Evolutionary conservation across 345 rosid species (phyloP), one percentile per base, ranked within the genome.

Genomic region (Citrus maxima): DNA sequence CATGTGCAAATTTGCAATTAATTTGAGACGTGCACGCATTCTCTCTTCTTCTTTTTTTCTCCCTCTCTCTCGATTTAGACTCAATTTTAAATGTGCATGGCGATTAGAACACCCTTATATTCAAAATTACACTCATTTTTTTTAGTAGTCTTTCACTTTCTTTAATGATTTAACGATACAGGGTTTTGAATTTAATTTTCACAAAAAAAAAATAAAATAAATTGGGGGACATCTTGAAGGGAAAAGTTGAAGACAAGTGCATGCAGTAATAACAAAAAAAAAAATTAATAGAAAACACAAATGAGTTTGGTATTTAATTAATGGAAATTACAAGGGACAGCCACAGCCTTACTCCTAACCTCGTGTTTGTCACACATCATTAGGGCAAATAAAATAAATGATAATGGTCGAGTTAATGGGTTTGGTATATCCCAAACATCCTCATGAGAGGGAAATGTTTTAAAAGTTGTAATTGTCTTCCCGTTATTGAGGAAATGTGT

Each of bases 1-100:
- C 71, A 9, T 67, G 5, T 67, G 25, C 38, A 8, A 34, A 46
- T 18, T 54, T 54, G 6, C 58, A 19, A 54, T 18, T 18, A 18
- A 5, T 54, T 54, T 54, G 71, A 77, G 78, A 67, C 61, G 67
- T 76, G 59, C 74, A 70, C 74, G 73, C 71, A 27, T 65, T 64
- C 51, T 54, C 10, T 38, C 2, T 38, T 1, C 0, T 7, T 37
- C 0, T 37, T 37, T 37, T 37, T 37, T 8, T 38, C 42, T 40
- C 46, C 3, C 13, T 9, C 4, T 22, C 10, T 22, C 46, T 40
- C 46, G 2, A 12, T 10, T 10, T 10, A 6, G 24, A 3, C 51
- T 46, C 16, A 46, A 13, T 12, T 12, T 3, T 1, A 46, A 13
- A 13, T 3, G 5, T 46, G 51, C 51, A 46, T 13, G 51, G 51